phyloP scores from a whole-genome alignment of 805 yeast genomes.

The Blastobotrys mokoenaii region DNA sequence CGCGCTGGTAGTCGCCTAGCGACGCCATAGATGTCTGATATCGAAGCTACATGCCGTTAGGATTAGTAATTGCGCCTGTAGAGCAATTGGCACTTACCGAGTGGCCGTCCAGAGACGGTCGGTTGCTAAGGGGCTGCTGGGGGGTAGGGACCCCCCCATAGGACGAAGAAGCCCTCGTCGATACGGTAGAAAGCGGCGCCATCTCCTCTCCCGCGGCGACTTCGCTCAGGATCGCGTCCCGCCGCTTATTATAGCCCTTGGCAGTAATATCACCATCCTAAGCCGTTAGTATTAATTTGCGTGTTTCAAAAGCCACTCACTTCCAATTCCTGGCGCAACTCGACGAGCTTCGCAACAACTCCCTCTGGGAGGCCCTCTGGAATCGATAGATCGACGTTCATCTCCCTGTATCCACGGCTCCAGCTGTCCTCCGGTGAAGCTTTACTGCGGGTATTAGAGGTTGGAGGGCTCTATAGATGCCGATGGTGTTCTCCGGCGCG shows the following conservation, averaged over 20 bases:
- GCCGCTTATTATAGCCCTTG: constrained; percentile 60
- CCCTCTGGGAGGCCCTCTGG: constrained; percentile 35
- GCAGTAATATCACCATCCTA: constrained; percentile 64
- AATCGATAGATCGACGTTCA: constrained; percentile 38
- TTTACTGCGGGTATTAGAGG: background rate
- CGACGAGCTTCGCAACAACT: constrained; percentile 32
- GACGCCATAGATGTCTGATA: background rate
- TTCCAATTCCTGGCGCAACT: constrained; percentile 41
- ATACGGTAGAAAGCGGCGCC: constrained; percentile 5
- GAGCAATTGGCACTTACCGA: too few relatives aligned
- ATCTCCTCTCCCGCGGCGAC: constrained; percentile 9
- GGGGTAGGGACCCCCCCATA: too few relatives aligned
- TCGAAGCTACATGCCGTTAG: background rate
- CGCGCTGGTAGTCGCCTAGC: background rate
- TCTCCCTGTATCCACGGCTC: background rate
- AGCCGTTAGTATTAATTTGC: background rate
- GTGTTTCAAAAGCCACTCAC: constrained; percentile 10
- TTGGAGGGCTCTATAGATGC: background rate
- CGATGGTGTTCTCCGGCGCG: too few relatives aligned
- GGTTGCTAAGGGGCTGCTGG: too few relatives aligned
- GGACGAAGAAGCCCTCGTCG: constrained; percentile 1
- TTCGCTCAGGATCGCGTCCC: constrained; percentile 34
- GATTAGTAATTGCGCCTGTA: too few relatives aligned
- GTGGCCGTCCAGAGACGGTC: too few relatives aligned
- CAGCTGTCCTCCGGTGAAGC: background rate